Percentiles rank a stretch among this genome's conserved stretches.
phyloP scores from a whole-genome alignment of 2,329 filamentous ascomycete species.

The Nectriaceae sp. region DNA sequence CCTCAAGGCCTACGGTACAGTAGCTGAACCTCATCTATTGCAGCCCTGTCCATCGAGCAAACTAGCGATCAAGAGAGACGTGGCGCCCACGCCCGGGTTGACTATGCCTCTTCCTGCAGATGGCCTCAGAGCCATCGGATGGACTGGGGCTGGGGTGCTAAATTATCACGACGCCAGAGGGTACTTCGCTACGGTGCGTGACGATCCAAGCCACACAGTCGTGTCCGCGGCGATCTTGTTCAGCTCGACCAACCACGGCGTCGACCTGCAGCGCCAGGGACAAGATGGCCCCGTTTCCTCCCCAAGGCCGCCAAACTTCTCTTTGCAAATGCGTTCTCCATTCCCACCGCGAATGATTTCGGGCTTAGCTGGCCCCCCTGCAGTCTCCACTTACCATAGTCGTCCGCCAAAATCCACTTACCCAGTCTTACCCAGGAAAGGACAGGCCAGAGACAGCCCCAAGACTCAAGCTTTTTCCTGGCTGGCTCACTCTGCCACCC shows the following conservation, averaged over 20 bases:
- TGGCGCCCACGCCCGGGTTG: not conserved
- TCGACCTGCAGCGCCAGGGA: constrained; percentile 15
- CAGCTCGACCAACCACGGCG: constrained; percentile 22
- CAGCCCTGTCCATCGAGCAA: not conserved
- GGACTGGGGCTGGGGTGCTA: not conserved
- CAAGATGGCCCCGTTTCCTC: constrained; percentile 15
- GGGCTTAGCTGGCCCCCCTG: constrained; percentile 23
- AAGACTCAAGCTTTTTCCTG: constrained; percentile 27
- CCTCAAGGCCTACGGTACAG: not conserved
- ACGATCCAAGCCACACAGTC: constrained; percentile 28
- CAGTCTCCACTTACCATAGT: constrained; percentile 19
- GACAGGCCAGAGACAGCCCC: not conserved
- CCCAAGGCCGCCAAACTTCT: constrained; percentile 31
- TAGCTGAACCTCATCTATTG: not conserved
- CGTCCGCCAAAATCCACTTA: no score
- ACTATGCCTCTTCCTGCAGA: not conserved
- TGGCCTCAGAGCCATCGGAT: not conserved
- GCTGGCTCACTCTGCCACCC: constrained; percentile 8
- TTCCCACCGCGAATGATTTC: constrained; percentile 28
- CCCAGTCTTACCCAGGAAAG: no score
- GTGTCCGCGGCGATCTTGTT: constrained; percentile 27
- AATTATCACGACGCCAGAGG: not conserved
- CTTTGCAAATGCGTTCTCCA: constrained; percentile 28
- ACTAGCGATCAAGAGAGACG: not conserved
- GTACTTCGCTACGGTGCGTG: constrained; percentile 23